phyloP scores from a whole-genome alignment of 2,329 filamentous ascomycete species.

The Colletotrichum endophyticum region DNA sequence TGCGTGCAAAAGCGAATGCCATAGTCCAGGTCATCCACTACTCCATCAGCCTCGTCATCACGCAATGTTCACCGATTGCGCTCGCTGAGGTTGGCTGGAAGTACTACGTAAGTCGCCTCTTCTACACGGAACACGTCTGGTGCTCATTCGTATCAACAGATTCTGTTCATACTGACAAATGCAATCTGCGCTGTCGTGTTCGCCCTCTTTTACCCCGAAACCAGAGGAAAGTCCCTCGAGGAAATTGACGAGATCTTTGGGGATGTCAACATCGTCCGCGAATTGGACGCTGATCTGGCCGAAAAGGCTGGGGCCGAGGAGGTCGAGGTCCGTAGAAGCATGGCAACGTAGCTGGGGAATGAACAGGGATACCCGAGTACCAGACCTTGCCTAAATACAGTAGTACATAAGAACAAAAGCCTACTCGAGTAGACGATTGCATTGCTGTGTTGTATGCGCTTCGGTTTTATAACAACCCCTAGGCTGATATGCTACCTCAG shows the following conservation, averaged over 20 bases:
- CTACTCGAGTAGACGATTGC: neutral
- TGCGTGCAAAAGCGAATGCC: conserved; percentile 45
- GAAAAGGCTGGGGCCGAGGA: conserved; percentile 24
- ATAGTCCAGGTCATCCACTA: conserved; percentile 45
- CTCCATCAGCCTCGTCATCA: conserved; percentile 43
- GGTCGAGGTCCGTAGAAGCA: neutral
- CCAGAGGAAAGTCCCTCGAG: conserved; percentile 41
- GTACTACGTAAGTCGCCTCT: conserved; percentile 37
- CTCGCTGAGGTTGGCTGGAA: conserved; percentile 43
- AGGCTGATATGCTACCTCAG: neutral
- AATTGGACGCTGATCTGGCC: conserved; percentile 22
- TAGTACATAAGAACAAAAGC: neutral
- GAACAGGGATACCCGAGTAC: neutral
- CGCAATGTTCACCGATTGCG: conserved; percentile 44
- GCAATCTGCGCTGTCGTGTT: conserved; percentile 33
- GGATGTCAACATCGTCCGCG: conserved; percentile 33
- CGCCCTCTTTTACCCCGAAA: neutral
- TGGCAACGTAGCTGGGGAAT: neutral
- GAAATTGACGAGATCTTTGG: conserved; percentile 45
- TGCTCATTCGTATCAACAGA: conserved; percentile 23
- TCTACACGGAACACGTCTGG: neutral
- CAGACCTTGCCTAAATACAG: neutral
- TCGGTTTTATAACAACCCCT: neutral
- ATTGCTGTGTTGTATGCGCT: neutral
- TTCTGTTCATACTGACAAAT: conserved; percentile 43